Conservation (phyloP, 768 basidiomycete genomes). For the Lepiota venenata region DNA sequence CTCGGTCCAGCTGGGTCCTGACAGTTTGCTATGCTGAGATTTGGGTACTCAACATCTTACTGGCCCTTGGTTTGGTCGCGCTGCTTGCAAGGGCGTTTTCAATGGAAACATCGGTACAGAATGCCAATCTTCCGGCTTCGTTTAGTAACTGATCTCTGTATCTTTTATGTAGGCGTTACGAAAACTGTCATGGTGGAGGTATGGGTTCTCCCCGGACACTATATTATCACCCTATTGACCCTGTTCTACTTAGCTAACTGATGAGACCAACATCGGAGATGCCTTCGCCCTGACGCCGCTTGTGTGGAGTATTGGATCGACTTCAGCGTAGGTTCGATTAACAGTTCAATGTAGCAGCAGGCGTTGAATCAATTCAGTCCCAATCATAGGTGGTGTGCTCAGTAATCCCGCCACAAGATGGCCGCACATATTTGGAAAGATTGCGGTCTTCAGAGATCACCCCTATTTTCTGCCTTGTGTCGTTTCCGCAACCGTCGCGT, state of each 20-base stretch:
- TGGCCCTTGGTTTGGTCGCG: conserved; percentile 26
- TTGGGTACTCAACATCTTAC: conserved; percentile 39
- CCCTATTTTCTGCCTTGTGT: conserved; percentile 51
- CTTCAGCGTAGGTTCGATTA: conserved; percentile 25
- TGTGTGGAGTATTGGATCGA: conserved; percentile 31
- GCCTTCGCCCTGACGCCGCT: conserved; percentile 32
- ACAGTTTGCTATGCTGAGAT: conserved; percentile 35
- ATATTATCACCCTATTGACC: not conserved
- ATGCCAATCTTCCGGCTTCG: not conserved
- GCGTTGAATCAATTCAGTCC: conserved; percentile 33
- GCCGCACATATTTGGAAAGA: conserved; percentile 51
- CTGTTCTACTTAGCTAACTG: conserved; percentile 26
- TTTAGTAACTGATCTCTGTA: not conserved
- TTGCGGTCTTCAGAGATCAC: conserved; percentile 29
- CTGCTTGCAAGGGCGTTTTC: conserved; percentile 32
- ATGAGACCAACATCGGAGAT: conserved; percentile 35
- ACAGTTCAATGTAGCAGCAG: not conserved
- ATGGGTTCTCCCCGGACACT: not conserved
- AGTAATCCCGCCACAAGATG: conserved; percentile 59
- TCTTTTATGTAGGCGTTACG: conserved; percentile 34
- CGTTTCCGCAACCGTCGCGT: conserved; percentile 30
- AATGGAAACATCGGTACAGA: conserved; percentile 33
- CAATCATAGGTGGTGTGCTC: conserved; percentile 61
- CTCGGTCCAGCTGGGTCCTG: conserved; percentile 39
- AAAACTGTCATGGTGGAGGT: conserved; percentile 48